phyloP scores from a whole-genome alignment of 2,329 filamentous ascomycete species.

The Exophiala mesophila region DNA sequence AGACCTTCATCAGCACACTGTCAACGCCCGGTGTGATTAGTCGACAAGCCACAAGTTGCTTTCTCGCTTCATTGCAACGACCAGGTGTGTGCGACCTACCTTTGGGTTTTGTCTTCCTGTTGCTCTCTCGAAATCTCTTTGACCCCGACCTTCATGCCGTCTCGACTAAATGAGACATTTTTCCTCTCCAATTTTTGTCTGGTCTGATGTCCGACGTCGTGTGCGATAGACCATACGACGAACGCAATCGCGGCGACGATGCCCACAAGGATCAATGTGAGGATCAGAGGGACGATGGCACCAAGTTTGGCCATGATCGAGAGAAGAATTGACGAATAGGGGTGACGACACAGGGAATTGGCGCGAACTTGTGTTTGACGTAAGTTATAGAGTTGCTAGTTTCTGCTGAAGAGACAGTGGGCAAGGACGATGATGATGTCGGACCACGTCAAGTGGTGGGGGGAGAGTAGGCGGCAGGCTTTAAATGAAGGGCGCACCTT shows the following conservation, averaged over 20 bases:
- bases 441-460: no score
- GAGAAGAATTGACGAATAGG: no score
- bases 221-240: conserved; percentile 54
- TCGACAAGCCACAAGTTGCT: background rate
- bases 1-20: conserved; percentile 46
- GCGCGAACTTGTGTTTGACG: no score
- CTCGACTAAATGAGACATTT: conserved; percentile 55
- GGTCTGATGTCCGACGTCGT: conserved; percentile 54
- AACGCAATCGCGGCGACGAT: conserved; percentile 51
- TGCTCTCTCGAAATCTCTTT: conserved; percentile 55
- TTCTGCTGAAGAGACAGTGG: no score
- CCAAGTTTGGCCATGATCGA: conserved; percentile 21
- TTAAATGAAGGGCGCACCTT: no score
- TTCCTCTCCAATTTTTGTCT: conserved; percentile 60
- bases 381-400: no score
- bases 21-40: conserved; percentile 1
- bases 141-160: conserved; percentile 57
- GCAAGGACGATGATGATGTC: no score
- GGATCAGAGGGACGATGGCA: conserved; percentile 49
- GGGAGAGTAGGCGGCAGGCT: no score
- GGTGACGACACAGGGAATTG: no score
- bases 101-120: conserved; percentile 57
- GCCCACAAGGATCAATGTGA: conserved; percentile 52
- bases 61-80: no score
- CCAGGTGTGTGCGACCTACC: no score